Conservation (phyloP, 2,329 filamentous ascomycete genomes). For the Diaporthe eres region DNA sequence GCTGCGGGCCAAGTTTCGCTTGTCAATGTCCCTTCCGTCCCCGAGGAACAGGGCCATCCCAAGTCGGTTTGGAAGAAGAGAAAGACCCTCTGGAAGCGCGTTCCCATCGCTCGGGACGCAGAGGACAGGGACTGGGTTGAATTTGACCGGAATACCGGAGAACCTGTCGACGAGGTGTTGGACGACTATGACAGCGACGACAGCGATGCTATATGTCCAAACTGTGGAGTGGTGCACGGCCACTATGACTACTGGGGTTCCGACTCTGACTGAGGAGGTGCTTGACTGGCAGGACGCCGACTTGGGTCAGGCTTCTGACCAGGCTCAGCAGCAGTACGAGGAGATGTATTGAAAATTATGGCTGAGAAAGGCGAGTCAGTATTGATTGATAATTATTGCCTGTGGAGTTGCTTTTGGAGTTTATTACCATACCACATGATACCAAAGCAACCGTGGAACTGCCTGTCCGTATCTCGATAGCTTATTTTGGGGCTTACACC, state of each 20-base stretch:
- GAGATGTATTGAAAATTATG: constrained; percentile 1
- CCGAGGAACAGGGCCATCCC: constrained; percentile 59
- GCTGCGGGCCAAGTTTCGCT: constrained; percentile 15
- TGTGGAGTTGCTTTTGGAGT: constrained; percentile 17
- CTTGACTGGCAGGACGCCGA: neutral
- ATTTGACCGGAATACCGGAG: constrained; percentile 53
- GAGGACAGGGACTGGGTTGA: constrained; percentile 62
- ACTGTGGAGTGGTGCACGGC: constrained; percentile 40
- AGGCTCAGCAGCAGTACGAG: neutral
- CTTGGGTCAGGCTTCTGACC: neutral
- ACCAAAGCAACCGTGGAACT: constrained; percentile 29
- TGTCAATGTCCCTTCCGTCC: constrained; percentile 54
- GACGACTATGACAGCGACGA: constrained; percentile 42
- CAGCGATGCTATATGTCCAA: constrained; percentile 40
- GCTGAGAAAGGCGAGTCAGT: neutral
- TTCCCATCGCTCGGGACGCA: constrained; percentile 58
- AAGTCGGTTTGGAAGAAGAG: constrained; percentile 57
- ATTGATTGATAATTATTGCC: neutral
- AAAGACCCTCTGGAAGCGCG: constrained; percentile 65
- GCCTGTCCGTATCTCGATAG: constrained; percentile 20
- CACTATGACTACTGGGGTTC: constrained; percentile 34
- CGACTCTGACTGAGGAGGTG: constrained; percentile 29
- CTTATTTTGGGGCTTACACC: constrained; percentile 12
- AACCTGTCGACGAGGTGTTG: constrained; percentile 35
- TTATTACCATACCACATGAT: constrained; percentile 30